Evolutionary conservation across 2,329 filamentous ascomycete genomes (phyloP).

Genomic region (Trichoderma sp.): DNA sequence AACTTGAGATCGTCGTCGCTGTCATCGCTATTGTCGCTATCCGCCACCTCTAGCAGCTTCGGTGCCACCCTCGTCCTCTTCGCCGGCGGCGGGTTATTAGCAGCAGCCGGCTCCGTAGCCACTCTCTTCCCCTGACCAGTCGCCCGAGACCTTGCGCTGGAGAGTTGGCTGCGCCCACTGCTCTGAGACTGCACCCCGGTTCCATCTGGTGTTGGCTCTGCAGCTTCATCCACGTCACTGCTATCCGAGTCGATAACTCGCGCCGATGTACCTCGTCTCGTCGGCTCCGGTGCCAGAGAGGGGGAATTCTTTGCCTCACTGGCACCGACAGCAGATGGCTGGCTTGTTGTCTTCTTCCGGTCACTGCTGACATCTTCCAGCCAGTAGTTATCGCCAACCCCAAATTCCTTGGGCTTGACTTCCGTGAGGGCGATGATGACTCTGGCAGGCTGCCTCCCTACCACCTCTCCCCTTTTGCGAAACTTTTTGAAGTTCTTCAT

Average conservation of each 20-base stretch:
- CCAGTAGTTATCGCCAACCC: conserved; percentile 76
- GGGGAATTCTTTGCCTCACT: not conserved
- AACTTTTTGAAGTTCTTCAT: conserved; percentile 97
- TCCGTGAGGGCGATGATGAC: conserved; percentile 71
- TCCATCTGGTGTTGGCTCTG: conserved; percentile 5
- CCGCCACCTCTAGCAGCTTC: conserved; percentile 34
- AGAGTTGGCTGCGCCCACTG: conserved; percentile 30
- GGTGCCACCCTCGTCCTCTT: conserved; percentile 36
- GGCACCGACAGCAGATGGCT: conserved; percentile 25
- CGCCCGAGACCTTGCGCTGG: conserved; percentile 28
- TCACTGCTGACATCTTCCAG: conserved; percentile 50
- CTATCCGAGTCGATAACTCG: conserved; percentile 36
- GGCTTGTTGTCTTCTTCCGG: conserved; percentile 29
- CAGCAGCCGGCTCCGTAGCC: conserved; percentile 30
- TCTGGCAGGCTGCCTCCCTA: conserved; percentile 42
- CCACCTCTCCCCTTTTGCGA: conserved; percentile 52
- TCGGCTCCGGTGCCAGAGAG: conserved; percentile 18
- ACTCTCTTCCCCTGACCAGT: conserved; percentile 34
- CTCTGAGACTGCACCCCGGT: conserved; percentile 30
- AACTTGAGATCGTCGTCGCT: conserved; percentile 58
- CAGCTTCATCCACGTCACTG: conserved; percentile 33
- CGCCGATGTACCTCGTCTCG: conserved; percentile 23
- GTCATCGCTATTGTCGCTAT: conserved; percentile 50
- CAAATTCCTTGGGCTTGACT: conserved; percentile 67
- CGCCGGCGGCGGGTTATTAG: conserved; percentile 26